A percentile compares a stretch with the other conserved stretches of the same genome.
Evolutionary conservation across 202 grass and related monocot species (phyloP).

Genomic region (Musa balbisiana): DNA sequence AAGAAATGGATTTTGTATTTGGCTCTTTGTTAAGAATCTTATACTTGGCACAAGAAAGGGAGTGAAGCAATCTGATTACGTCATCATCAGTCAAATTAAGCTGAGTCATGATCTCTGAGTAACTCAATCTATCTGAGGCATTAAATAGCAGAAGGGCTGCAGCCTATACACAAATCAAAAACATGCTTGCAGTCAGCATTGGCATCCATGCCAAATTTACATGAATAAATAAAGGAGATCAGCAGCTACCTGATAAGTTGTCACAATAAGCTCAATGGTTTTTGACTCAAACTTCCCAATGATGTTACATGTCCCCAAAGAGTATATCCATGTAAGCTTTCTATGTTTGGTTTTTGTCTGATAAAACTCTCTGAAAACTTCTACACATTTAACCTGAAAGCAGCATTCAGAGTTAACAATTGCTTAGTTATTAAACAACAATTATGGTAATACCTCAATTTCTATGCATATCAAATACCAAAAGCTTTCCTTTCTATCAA

Average conservation of each 20-base stretch:
- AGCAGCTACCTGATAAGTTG: conserved; percentile 70
- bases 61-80: conserved; percentile 86
- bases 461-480: background rate
- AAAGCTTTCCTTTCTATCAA: too few relatives aligned
- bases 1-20: conserved; percentile 61
- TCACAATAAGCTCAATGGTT: conserved; percentile 81
- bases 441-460: too few relatives aligned
- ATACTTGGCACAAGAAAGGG: conserved; percentile 90
- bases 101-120: conserved; percentile 78
- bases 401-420: background rate
- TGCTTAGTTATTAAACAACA: too few relatives aligned
- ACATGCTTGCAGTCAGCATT: background rate
- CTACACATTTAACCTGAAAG: conserved; percentile 74
- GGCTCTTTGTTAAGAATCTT: conserved; percentile 91
- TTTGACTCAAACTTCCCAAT: conserved; percentile 68
- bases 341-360: conserved; percentile 85
- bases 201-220: too few relatives aligned
- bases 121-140: conserved; percentile 58
- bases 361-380: conserved; percentile 91
- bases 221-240: too few relatives aligned
- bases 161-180: conserved; percentile 43
- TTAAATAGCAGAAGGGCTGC: conserved; percentile 71
- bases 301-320: conserved; percentile 87
- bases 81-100: conserved; percentile 84
- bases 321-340: conserved; percentile 98